A percentile compares a stretch with the other conserved stretches of the same genome.
Evolutionary conservation across 371 early-diverging fungal species (phyloP).

Genomic region (Circinella umbellata): DNA sequence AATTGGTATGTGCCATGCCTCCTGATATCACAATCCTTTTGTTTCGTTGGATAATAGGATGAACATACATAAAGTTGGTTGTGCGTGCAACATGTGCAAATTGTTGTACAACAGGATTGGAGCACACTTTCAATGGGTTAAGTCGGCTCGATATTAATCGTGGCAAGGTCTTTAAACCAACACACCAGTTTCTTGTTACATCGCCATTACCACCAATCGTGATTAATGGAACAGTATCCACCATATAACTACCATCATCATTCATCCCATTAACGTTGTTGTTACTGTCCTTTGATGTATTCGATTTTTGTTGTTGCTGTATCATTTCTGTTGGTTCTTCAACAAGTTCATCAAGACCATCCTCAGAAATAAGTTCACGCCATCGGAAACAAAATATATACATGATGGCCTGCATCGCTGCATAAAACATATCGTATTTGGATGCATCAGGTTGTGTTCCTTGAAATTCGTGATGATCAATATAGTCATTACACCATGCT

Average conservation of each 20-base stretch:
- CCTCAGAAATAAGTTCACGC: slow-evolving; percentile 67
- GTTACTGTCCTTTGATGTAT: slow-evolving; percentile 21
- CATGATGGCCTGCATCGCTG: slow-evolving; percentile 86
- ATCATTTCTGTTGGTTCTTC: slow-evolving; percentile 18
- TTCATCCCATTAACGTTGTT: neutral
- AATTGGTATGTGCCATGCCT: slow-evolving; percentile 31
- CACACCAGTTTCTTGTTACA: slow-evolving; percentile 43
- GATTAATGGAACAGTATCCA: slow-evolving; percentile 12
- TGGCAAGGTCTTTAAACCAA: slow-evolving; percentile 61
- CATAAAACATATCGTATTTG: slow-evolving; percentile 81
- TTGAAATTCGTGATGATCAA: slow-evolving; percentile 67
- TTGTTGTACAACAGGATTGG: slow-evolving; percentile 80
- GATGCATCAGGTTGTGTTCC: slow-evolving; percentile 51
- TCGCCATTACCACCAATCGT: slow-evolving; percentile 29
- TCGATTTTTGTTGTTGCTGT: slow-evolving; percentile 17
- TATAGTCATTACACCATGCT: slow-evolving; percentile 69
- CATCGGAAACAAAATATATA: slow-evolving; percentile 96
- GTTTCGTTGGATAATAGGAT: slow-evolving; percentile 76
- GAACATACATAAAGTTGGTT: slow-evolving; percentile 87
- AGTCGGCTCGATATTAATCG: slow-evolving; percentile 82
- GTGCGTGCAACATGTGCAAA: slow-evolving; percentile 82
- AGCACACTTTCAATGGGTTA: slow-evolving; percentile 85
- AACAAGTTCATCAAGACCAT: slow-evolving; percentile 43
- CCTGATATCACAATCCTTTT: slow-evolving; percentile 51
- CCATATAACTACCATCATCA: neutral